Evolutionary conservation across 768 basidiomycete species (phyloP).

Genomic region (Podaxis mareebaensis): DNA sequence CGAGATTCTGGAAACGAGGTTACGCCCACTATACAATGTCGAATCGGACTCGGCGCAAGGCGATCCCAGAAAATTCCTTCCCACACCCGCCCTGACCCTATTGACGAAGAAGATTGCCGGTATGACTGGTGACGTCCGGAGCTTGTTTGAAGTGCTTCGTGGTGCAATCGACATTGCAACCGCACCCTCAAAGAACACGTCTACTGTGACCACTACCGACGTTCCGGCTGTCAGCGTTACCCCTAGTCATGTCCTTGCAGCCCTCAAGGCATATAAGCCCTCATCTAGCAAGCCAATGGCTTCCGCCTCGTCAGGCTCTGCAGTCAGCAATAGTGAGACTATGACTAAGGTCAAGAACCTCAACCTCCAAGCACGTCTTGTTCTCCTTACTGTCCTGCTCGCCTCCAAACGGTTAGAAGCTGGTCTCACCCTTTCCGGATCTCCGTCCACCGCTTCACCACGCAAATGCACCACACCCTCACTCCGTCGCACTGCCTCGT

Average conservation of each 20-base stretch:
- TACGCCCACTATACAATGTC: constrained; percentile 48
- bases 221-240: constrained; percentile 47
- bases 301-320: constrained; percentile 21
- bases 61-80: constrained; percentile 56
- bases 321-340: constrained; percentile 56
- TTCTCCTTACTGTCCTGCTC: constrained; percentile 62
- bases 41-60: constrained; percentile 29
- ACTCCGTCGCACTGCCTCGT: constrained; percentile 51
- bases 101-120: constrained; percentile 81
- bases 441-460: constrained; percentile 36
- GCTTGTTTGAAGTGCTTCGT: constrained; percentile 77
- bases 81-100: constrained; percentile 61
- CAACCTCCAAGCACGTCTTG: constrained; percentile 74
- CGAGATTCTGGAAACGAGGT: constrained; percentile 64
- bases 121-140: constrained; percentile 81
- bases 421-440: constrained; percentile 48
- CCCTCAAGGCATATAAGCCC: constrained; percentile 71
- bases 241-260: constrained; percentile 69
- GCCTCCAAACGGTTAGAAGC: constrained; percentile 63
- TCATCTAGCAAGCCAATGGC: constrained; percentile 33
- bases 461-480: constrained; percentile 41
- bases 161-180: constrained; percentile 74
- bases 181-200: constrained; percentile 24
- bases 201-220: constrained; percentile 34
- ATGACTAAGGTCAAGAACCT: constrained; percentile 66